Percentiles rank a stretch among this genome's conserved stretches.
Conservation (phyloP, 2,329 filamentous ascomycete genomes). For the Ophiostoma sp. region DNA sequence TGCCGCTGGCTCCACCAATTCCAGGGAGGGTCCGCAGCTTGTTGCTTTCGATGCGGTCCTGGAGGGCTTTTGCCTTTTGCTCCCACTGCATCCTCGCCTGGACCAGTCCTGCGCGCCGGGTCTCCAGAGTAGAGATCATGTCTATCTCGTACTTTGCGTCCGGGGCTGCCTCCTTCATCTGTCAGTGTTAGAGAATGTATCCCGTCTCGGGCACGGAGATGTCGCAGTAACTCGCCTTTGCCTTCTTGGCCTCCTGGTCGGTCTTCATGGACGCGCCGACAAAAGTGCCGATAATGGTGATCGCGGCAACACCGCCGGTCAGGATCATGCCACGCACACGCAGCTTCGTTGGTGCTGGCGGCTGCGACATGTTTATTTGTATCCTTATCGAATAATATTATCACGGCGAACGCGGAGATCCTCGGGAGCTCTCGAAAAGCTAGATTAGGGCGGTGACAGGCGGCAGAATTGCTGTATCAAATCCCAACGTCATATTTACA, state of each 20-base stretch:
- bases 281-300: constrained; percentile 33
- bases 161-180: constrained; percentile 25
- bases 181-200: background rate
- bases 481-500: background rate
- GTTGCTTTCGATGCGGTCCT: constrained; percentile 30
- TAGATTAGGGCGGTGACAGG: constrained; percentile 24
- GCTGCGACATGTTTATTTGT: background rate
- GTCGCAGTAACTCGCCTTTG: background rate
- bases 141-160: constrained; percentile 30
- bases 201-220: background rate
- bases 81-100: constrained; percentile 31
- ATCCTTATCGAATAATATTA: background rate
- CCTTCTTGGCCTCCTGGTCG: constrained; percentile 28
- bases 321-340: constrained; percentile 27
- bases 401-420: background rate
- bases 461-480: constrained; percentile 23
- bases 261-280: constrained; percentile 36
- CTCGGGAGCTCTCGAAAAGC: constrained; percentile 9
- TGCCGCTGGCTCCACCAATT: background rate
- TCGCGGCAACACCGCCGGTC: constrained; percentile 30
- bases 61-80: constrained; percentile 32
- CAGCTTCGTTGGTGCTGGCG: constrained; percentile 5
- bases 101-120: constrained; percentile 29
- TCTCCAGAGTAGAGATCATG: constrained; percentile 33
- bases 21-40: constrained; percentile 15